These are phyloP conservation scores for Macrophomina phaseolina DNA, from an alignment of 2,329 filamentous ascomycete species.

Conservation along the genomic window DNA sequence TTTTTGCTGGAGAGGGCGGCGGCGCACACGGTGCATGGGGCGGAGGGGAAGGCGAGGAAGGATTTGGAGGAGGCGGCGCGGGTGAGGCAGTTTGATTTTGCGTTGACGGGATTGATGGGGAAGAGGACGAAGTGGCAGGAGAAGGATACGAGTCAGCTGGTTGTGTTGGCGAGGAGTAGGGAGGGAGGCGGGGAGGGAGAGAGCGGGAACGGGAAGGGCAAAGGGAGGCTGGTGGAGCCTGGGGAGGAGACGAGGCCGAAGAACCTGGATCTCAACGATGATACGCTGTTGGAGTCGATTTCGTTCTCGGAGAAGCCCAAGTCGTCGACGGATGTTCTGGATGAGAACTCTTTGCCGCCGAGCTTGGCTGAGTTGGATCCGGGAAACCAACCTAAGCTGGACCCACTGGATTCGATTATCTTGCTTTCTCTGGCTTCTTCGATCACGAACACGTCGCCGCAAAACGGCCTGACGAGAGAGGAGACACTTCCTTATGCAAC, in stretches of 20 bases:
- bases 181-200: constrained; percentile 29
- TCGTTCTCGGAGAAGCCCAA: constrained; percentile 69
- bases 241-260: constrained; percentile 56
- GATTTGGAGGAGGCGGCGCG: constrained; percentile 72
- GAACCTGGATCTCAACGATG: constrained; percentile 82
- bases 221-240: neutral
- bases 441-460: constrained; percentile 85
- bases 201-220: constrained; percentile 28
- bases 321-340: constrained; percentile 49
- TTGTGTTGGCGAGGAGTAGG: constrained; percentile 84
- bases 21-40: constrained; percentile 82
- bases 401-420: constrained; percentile 86
- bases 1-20: constrained; percentile 84
- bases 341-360: constrained; percentile 61
- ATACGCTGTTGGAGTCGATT: constrained; percentile 88
- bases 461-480: constrained; percentile 86
- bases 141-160: constrained; percentile 82
- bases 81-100: constrained; percentile 76
- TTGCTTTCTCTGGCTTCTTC: constrained; percentile 81
- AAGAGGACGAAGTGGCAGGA: constrained; percentile 84
- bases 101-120: constrained; percentile 82
- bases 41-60: constrained; percentile 74
- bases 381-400: constrained; percentile 79
- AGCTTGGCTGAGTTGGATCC: constrained; percentile 71
- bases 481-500: constrained; percentile 91